A percentile compares a stretch with the other conserved stretches of the same genome.
Evolutionary conservation across 129 eudicot species (phyloP).

Genomic region (Silybum marianum): DNA sequence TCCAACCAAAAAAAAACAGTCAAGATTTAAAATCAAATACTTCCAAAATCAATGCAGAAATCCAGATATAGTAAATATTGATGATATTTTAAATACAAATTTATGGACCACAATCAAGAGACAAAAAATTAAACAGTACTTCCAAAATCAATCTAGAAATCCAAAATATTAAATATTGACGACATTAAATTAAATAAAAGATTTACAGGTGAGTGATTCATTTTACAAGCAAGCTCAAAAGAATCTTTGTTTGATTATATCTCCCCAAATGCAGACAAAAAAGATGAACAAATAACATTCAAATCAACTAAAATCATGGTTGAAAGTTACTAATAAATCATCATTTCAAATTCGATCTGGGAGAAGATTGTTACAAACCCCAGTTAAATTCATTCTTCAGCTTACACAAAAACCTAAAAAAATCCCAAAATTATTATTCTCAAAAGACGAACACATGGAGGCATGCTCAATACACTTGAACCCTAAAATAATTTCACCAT

Average conservation of each 20-base stretch:
- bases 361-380: too few species aligned
- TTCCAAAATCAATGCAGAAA: slow-evolving; percentile 5
- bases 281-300: not conserved
- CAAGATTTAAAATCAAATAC: not conserved
- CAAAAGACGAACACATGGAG: not conserved
- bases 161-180: not conserved
- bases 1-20: slow-evolving; percentile 21
- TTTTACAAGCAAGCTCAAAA: slow-evolving; percentile 25
- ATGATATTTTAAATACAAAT: slow-evolving; percentile 3
- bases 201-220: slow-evolving; percentile 21
- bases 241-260: slow-evolving; percentile 3
- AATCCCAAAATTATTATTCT: not conserved
- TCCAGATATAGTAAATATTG: not conserved
- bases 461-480: slow-evolving; percentile 11
- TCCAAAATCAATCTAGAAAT: slow-evolving; percentile 16
- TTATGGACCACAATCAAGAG: slow-evolving; percentile 4
- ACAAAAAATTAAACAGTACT: not conserved
- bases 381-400: too few species aligned
- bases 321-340: not conserved
- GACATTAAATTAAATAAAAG: not conserved
- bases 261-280: not conserved
- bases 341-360: not conserved
- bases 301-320: slow-evolving; percentile 16
- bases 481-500: slow-evolving; percentile 7
- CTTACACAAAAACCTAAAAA: not conserved